These are phyloP conservation scores for Acorus calamus DNA, from an alignment of 106 monocot species.

Conservation along the genomic window DNA sequence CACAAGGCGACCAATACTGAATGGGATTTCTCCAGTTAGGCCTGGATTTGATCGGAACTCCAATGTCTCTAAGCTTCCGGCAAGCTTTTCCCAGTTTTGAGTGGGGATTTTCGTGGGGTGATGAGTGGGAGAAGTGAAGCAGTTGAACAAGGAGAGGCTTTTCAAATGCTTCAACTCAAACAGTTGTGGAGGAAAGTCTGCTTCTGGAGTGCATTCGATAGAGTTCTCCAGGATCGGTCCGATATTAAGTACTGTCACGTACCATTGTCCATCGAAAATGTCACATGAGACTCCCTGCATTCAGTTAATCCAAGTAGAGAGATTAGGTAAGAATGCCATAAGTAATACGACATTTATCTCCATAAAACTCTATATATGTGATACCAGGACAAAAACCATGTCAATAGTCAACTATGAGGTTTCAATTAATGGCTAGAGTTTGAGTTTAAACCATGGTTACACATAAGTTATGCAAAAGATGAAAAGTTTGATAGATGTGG, in stretches of 20 bases:
- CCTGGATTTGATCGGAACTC: constrained; percentile 67
- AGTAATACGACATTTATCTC: no score
- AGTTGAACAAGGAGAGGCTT: constrained; percentile 52
- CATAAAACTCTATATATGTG: no score
- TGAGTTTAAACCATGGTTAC: no score
- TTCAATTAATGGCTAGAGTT: no score
- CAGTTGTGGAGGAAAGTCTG: constrained; percentile 39
- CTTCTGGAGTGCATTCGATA: constrained; percentile 37
- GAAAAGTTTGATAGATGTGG: no score
- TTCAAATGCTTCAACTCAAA: constrained; percentile 59
- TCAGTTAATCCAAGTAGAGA: no score
- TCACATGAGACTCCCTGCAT: constrained; percentile 82
- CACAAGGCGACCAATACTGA: constrained; percentile 20
- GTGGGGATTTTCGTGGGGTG: constrained; percentile 28
- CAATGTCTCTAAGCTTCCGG: constrained; percentile 52
- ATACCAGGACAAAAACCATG: no score
- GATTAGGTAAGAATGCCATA: no score
- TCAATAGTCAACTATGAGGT: no score
- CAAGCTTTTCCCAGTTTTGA: constrained; percentile 42
- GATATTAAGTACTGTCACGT: constrained; percentile 49
- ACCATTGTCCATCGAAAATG: constrained; percentile 57
- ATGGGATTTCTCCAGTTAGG: constrained; percentile 43
- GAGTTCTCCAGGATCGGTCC: constrained; percentile 84
- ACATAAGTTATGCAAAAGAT: no score
- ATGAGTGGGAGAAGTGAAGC: constrained; percentile 34